A percentile compares a stretch with the other conserved stretches of the same genome.
Conservation (phyloP, 805 yeast genomes). For the Danielia oregonensis region DNA sequence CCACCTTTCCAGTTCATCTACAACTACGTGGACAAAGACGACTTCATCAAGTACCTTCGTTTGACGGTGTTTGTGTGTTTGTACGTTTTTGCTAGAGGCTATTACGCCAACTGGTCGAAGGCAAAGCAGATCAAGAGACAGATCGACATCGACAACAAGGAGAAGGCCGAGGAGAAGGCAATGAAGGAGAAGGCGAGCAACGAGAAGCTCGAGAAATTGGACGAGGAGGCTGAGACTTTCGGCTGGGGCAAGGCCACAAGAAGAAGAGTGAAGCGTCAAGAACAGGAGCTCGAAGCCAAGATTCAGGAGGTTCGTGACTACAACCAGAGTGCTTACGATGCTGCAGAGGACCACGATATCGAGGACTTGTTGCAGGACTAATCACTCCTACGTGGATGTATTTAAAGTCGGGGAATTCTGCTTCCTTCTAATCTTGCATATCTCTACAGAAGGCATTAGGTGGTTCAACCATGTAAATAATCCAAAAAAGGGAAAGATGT, state of each 20-base stretch:
- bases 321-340: slow-evolving; percentile 44
- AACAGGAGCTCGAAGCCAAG: slow-evolving; percentile 48
- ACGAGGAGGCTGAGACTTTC: slow-evolving; percentile 45
- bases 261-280: slow-evolving; percentile 51
- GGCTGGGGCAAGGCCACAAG: slow-evolving; percentile 84
- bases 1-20: slow-evolving; percentile 26
- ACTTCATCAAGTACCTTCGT: slow-evolving; percentile 43
- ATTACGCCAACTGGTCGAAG: slow-evolving; percentile 55
- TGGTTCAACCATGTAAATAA: not conserved
- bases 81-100: slow-evolving; percentile 55
- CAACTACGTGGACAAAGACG: slow-evolving; percentile 36
- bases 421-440: no score
- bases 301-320: slow-evolving; percentile 35
- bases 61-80: slow-evolving; percentile 54
- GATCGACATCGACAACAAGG: slow-evolving; percentile 44
- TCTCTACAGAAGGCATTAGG: no score
- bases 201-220: slow-evolving; percentile 25
- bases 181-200: slow-evolving; percentile 25
- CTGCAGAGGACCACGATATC: slow-evolving; percentile 62
- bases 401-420: no score
- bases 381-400: no score
- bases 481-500: no score
- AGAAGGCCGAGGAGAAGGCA: slow-evolving; percentile 35
- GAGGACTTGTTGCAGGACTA: slow-evolving; percentile 61
- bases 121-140: slow-evolving; percentile 48